These are phyloP conservation scores for Ramularia endophylla DNA, from an alignment of 2,329 filamentous ascomycete genomes.

Conservation along the genomic window DNA sequence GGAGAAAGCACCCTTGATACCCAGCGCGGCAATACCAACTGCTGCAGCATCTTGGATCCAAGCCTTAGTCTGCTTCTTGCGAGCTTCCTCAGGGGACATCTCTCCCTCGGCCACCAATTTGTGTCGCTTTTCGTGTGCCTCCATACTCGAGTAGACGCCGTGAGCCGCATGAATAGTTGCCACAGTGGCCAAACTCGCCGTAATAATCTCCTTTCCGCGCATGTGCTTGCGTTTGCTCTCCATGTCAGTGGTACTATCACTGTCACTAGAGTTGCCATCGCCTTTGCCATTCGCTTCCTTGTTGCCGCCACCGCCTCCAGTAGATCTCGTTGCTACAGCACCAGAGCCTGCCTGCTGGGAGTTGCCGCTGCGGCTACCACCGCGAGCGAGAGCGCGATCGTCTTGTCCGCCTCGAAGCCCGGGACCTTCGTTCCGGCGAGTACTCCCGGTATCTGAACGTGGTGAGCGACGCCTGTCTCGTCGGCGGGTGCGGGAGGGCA, in stretches of 20 bases:
- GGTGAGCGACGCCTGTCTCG: conserved; percentile 35
- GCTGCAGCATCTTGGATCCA: conserved; percentile 60
- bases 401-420: conserved; percentile 19
- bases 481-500: conserved; percentile 43
- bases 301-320: conserved; percentile 9
- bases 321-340: conserved; percentile 20
- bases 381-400: conserved; percentile 32
- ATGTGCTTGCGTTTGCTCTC: conserved; percentile 58
- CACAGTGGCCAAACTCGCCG: conserved; percentile 60
- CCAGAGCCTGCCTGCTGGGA: conserved; percentile 34
- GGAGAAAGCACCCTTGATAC: conserved; percentile 59
- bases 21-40: conserved; percentile 60
- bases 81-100: conserved; percentile 57
- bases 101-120: conserved; percentile 57
- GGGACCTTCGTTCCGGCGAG: conserved; percentile 31
- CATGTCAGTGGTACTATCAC: conserved; percentile 47
- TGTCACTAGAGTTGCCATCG: conserved; percentile 24
- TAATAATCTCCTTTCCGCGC: conserved; percentile 60
- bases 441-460: conserved; percentile 35
- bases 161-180: conserved; percentile 66
- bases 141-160: conserved; percentile 57
- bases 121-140: conserved; percentile 56
- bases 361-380: conserved; percentile 38
- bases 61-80: conserved; percentile 57
- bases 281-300: conserved; percentile 6